Conservation (phyloP, 2,329 filamentous ascomycete genomes). For the Fulvia fulva region DNA sequence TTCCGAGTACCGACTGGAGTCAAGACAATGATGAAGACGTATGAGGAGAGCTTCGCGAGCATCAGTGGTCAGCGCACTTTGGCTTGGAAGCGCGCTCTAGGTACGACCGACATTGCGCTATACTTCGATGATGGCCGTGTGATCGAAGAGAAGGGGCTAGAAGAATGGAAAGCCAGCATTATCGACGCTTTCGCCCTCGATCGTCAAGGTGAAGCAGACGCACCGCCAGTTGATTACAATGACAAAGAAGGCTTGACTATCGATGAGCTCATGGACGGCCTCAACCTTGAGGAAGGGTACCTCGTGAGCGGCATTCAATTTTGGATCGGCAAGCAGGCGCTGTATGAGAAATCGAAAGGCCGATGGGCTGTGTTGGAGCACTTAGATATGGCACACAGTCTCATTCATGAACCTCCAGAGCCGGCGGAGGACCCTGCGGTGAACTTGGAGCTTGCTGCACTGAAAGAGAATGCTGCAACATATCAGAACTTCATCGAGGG, state of each 20-base stretch:
- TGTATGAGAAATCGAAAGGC: slow-evolving; percentile 52
- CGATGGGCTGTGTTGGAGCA: slow-evolving; percentile 67
- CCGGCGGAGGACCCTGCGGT: slow-evolving; percentile 45
- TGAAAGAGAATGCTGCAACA: slow-evolving; percentile 65
- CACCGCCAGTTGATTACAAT: slow-evolving; percentile 8
- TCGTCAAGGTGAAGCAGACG: slow-evolving; percentile 36
- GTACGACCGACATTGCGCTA: slow-evolving; percentile 68
- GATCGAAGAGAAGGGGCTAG: slow-evolving; percentile 60
- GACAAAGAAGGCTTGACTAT: slow-evolving; percentile 32
- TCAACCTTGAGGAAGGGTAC: slow-evolving; percentile 72
- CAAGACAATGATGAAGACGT: slow-evolving; percentile 60
- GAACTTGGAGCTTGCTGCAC: slow-evolving; percentile 53
- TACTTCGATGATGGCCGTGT: slow-evolving; percentile 77
- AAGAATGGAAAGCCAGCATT: slow-evolving; percentile 81
- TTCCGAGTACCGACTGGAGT: slow-evolving; percentile 63
- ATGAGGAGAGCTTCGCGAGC: slow-evolving; percentile 70
- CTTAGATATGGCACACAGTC: slow-evolving; percentile 40
- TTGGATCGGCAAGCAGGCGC: slow-evolving; percentile 66
- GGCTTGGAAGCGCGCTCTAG: slow-evolving; percentile 80
- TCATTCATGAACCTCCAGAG: slow-evolving; percentile 36
- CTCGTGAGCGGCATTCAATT: slow-evolving; percentile 64
- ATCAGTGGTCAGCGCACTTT: slow-evolving; percentile 83
- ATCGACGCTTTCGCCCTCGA: slow-evolving; percentile 70
- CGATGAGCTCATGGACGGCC: slow-evolving; percentile 46
- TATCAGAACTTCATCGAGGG: slow-evolving; percentile 91